These are phyloP conservation scores for Rhododendron williamsianum DNA, from an alignment of 148 eudicot species.

Conservation along the genomic window DNA sequence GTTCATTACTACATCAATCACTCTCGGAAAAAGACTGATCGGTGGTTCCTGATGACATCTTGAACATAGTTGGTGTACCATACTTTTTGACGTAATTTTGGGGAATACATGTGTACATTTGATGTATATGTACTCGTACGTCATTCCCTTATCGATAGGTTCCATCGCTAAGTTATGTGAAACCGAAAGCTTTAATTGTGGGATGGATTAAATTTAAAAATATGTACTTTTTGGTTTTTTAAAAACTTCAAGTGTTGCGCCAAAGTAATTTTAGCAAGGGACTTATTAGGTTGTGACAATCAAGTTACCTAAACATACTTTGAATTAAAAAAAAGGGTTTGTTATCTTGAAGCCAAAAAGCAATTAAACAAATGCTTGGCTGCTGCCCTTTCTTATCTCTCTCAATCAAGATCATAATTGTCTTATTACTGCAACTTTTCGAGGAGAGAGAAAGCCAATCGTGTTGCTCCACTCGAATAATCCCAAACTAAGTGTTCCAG, in stretches of 20 bases:
- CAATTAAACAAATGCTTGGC: neutral
- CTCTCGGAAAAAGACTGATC: neutral
- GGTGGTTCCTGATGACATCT: neutral
- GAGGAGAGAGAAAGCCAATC: neutral
- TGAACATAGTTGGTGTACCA: no score
- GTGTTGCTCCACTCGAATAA: neutral
- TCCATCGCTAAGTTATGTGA: neutral
- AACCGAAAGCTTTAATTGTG: no score
- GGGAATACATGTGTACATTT: no score
- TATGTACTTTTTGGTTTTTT: no score
- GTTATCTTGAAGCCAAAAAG: neutral
- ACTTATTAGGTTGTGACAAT: neutral
- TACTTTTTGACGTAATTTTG: no score
- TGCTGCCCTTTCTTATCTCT: no score
- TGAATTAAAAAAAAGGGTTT: neutral
- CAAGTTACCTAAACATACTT: neutral
- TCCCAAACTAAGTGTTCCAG: neutral
- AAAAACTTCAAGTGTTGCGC: neutral
- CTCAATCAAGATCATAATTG: neutral
- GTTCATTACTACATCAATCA: neutral
- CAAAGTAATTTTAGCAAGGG: neutral
- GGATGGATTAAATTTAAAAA: no score
- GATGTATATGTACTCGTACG: no score
- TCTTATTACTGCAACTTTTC: neutral
- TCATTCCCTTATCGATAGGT: no score